A percentile compares a stretch with the other conserved stretches of the same genome.
Evolutionary conservation across 1,139 yeast genomes (phyloP).

Genomic region (Lodderomyces elongisporus): DNA sequence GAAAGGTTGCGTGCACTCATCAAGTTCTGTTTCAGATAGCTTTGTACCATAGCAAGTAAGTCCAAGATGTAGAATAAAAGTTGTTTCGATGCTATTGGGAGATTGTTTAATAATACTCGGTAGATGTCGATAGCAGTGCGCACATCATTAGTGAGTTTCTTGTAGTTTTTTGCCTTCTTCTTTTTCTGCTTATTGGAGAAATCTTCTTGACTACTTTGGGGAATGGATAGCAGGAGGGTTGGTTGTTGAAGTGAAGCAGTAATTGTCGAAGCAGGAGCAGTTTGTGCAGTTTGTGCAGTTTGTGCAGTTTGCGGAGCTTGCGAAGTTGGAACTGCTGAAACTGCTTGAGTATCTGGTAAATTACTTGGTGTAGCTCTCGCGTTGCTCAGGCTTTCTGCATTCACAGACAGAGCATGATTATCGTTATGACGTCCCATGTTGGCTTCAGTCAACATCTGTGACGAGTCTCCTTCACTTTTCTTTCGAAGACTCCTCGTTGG

Average conservation of each 20-base stretch:
- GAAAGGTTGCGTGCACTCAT: constrained; percentile 94
- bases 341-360: constrained; percentile 1
- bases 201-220: constrained; percentile 8
- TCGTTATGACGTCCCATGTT: constrained; percentile 24
- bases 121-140: constrained; percentile 68
- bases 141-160: constrained; percentile 52
- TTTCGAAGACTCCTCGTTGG: constrained; percentile 17
- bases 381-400: constrained; percentile 2
- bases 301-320: constrained; percentile 2
- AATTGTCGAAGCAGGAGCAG: constrained; percentile 3
- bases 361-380: background rate
- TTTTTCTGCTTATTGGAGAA: constrained; percentile 5
- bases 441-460: constrained; percentile 30
- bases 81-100: constrained; percentile 73
- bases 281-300: constrained; percentile 2
- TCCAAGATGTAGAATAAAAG: constrained; percentile 85
- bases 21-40: constrained; percentile 68
- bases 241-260: background rate
- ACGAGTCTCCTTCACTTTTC: constrained; percentile 9
- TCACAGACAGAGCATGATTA: background rate
- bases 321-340: constrained; percentile 4
- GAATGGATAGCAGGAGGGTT: background rate
- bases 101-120: constrained; percentile 56
- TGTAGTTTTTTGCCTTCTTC: constrained; percentile 32
- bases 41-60: constrained; percentile 78